Evolutionary conservation across 225 moss, liverwort and hornwort species (phyloP).

Genomic region (Sphagnum contortum): DNA sequence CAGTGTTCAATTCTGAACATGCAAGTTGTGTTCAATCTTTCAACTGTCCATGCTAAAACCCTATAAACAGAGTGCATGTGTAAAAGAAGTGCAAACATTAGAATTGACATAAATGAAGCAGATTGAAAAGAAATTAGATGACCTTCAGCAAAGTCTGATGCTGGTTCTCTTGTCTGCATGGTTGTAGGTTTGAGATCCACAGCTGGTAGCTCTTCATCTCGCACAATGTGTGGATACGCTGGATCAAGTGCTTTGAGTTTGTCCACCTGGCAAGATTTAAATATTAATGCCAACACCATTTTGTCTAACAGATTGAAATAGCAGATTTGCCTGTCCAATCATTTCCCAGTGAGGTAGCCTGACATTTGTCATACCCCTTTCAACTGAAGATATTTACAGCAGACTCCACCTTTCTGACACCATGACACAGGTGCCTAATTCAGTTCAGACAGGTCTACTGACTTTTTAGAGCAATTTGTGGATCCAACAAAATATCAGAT

Average conservation of each 20-base stretch:
- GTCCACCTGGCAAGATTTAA: slow-evolving; percentile 4
- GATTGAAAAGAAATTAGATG: slow-evolving; percentile 2
- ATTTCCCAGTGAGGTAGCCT: neutral
- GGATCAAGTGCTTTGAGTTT: slow-evolving; percentile 5
- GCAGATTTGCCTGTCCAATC: neutral
- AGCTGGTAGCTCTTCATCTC: slow-evolving; percentile 21
- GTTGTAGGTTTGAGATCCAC: neutral
- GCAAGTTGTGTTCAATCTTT: no score
- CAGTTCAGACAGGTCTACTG: neutral
- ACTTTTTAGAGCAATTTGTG: no score
- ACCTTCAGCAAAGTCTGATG: slow-evolving; percentile 32
- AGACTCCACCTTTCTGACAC: neutral
- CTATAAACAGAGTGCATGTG: no score
- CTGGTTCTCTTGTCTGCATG: slow-evolving; percentile 10
- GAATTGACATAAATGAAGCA: neutral
- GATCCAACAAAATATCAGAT: no score
- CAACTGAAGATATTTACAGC: neutral
- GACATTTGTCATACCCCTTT: neutral
- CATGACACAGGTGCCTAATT: neutral
- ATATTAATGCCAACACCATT: neutral
- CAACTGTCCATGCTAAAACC: no score
- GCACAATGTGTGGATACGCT: slow-evolving; percentile 38
- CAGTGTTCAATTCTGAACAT: no score
- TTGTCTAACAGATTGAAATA: neutral
- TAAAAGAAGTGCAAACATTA: neutral